These are phyloP conservation scores for Senna siamea DNA, from an alignment of 306 rosid genomes.

Conservation along the genomic window DNA sequence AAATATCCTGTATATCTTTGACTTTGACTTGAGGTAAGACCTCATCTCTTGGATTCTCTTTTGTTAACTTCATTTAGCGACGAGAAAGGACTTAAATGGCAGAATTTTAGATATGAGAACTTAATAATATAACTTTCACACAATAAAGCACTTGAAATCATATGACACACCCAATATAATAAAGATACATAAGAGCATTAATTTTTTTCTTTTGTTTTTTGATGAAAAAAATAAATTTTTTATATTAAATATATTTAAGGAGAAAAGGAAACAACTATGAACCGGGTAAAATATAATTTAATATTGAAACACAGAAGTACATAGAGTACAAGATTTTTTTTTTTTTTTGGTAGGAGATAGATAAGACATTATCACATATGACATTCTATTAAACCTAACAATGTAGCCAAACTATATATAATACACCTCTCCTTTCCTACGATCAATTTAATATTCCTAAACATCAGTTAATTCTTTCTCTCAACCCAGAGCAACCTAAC, in stretches of 20 bases:
- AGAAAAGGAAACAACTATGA: not conserved
- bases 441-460: not conserved
- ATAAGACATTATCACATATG: not conserved
- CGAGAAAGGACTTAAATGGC: not conserved
- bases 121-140: slow-evolving; percentile 1
- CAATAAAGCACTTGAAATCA: slow-evolving; percentile 3
- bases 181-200: not conserved
- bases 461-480: not conserved
- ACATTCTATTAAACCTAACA: not conserved
- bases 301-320: not conserved
- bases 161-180: not conserved
- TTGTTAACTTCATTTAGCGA: slow-evolving; percentile 52
- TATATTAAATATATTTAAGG: not conserved
- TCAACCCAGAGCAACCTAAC: not conserved
- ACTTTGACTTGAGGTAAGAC: slow-evolving; percentile 66
- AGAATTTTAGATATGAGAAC: not conserved
- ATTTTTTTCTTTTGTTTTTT: too few relatives aligned
- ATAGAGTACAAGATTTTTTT: not conserved
- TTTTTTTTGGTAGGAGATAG: not conserved
- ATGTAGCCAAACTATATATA: not conserved
- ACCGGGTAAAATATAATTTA: not conserved
- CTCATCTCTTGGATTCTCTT: slow-evolving; percentile 53
- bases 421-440: not conserved
- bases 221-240: too few relatives aligned
- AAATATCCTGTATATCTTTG: slow-evolving; percentile 62